phyloP scores from a whole-genome alignment of 768 basidiomycete genomes.

The Grammothele lineata region DNA sequence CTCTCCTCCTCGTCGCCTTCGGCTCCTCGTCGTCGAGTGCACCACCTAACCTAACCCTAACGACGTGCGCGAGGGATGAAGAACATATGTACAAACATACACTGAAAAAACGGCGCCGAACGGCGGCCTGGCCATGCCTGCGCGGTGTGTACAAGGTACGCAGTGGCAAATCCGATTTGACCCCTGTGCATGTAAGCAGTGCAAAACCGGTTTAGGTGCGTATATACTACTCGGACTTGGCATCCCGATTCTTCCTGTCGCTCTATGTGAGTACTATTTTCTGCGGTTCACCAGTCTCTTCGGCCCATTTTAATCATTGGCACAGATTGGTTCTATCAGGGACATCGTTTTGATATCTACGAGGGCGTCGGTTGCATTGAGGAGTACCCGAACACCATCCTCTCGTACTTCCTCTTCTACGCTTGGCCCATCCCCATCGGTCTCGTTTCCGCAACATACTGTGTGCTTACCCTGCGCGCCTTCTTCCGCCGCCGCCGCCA shows the following conservation, averaged over 20 bases:
- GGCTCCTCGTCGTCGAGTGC: too few species aligned
- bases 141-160: too few species aligned
- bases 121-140: too few species aligned
- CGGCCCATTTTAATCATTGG: neutral
- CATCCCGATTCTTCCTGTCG: slow-evolving; percentile 28
- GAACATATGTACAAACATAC: slow-evolving; percentile 25
- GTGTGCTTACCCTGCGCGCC: slow-evolving; percentile 20
- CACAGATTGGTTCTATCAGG: slow-evolving; percentile 53
- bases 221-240: slow-evolving; percentile 29
- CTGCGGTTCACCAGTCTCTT: neutral
- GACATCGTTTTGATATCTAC: slow-evolving; percentile 58
- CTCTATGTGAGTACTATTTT: slow-evolving; percentile 21
- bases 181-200: too few species aligned
- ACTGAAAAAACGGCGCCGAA: slow-evolving; percentile 26
- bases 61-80: too few species aligned
- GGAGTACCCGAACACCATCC: slow-evolving; percentile 35
- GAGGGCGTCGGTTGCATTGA: slow-evolving; percentile 52
- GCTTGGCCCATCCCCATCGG: slow-evolving; percentile 25
- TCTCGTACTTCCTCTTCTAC: slow-evolving; percentile 28
- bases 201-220: too few species aligned
- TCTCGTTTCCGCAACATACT: slow-evolving; percentile 25
- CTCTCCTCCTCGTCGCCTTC: too few species aligned
- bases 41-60: too few species aligned
- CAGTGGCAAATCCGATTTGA: too few species aligned
- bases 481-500: slow-evolving; percentile 24